Evolutionary conservation across 2,329 filamentous ascomycete genomes (phyloP), one percentile per base, ranked within the genome.

Genomic region (Aspergillus sp.): DNA sequence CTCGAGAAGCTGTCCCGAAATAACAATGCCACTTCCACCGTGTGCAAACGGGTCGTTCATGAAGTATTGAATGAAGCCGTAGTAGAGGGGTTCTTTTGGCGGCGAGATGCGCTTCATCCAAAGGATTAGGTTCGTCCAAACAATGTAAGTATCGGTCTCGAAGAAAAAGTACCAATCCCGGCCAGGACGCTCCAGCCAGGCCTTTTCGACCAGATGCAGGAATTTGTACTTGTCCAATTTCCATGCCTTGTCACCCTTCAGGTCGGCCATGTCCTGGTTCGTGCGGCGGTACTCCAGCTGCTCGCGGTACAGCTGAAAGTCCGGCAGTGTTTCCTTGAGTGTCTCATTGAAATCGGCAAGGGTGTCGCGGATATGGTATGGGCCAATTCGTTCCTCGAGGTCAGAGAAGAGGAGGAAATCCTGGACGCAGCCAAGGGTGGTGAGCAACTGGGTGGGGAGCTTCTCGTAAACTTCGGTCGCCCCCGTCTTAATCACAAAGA

Each of bases 201-300:
- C 70, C 70, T 83, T 82, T 69, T 84, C 79, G 12, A 83, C 79
- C 67, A 86, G 84, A 66, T 85, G 83, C 46, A 85, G 74, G 67
- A 84, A 85, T 70, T 86, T 86, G 74, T 84, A 86, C 72, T 85
- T 86, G 73, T 86, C 84, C 40, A 86, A 69, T 17, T 73, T 76
- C 84, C 83, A 86, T 8, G 67, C 73, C 1, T 76, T 77, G 20
- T 73, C 30, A 17, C 59, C 56, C 46, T 61, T 61, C n/a, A 61
- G 49, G 9, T 39, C 24, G 11, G 59, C 49, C 39, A 59, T 56
- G 44, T 80, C 76, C 64, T 79, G 78, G 39, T 80, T 78, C 3
- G 78, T 73, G 40, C 62, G 57, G 22, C 79, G 76, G 51, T 81
- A 83, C 54, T 77, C 70, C 51, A 76, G 64, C 40, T 79, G 70